Base-by-base conservation (phyloP, 2,329 filamentous ascomycete genomes). In the Ilyonectria mors-panacis region DNA sequence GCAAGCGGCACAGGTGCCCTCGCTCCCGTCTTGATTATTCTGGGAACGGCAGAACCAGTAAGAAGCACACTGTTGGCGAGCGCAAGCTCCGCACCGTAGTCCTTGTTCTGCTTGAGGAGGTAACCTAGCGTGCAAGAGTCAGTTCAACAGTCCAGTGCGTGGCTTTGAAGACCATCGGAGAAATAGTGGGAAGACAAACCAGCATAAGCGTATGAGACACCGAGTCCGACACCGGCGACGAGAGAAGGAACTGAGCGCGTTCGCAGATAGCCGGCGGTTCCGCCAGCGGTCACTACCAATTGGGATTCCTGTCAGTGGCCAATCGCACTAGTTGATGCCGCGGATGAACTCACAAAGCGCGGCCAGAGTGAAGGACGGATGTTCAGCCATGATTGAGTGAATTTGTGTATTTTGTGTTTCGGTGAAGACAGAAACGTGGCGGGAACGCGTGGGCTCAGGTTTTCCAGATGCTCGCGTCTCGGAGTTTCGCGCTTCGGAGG, bases 21-120 rank as follows among this genome's bases (percentile, higher is more conserved):
- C 1, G 69, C 81, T 21, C 76, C 77, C 12, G 81, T 83, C 74
- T 81, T 81, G 68, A 82, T 76, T 30, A 81, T 77, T 26, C 81
- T 73, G 10, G 79, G 79, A 15, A 80, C 69, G n/a, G 80, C 80
- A 0, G 81, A 81, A 10, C 78, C 81, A 10, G 79, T 75, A 17
- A 83, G 68, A 3, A 80, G 68, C 39, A 82, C 66, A 64, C 81
- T 83, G 72, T 80, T 83, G 42, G 78, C 81, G 5, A 83, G 76
- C 2, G 81, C 81, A 37, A 83, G 75, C 75, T 83, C 81, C 10
- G 81, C 73, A 39, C 81, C 81, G 57, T 83, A 82, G 74, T 83
- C 81, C 72, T 81, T 81, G 74, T 83, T 83, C 61, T 78, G 71
- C 72, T 81, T 82, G 63, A 83, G 76, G 23, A 83, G 78, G 50